Conservation (phyloP, 176 grass and related monocot genomes). For the Bothriochloa decipiens region DNA sequence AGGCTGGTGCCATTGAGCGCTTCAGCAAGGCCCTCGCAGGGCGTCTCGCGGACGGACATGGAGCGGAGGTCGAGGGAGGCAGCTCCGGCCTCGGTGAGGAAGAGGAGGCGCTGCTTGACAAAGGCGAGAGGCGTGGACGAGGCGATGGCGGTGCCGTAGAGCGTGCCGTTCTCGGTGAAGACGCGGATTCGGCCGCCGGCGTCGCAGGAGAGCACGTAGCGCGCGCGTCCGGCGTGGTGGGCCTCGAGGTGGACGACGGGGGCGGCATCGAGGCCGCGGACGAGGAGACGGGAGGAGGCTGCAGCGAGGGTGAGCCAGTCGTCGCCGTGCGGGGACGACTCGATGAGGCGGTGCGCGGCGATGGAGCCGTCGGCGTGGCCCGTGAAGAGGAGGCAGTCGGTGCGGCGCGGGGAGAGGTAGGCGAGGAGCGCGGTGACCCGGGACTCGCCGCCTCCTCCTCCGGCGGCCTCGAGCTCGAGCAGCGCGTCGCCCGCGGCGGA, state of each 20-base stretch:
- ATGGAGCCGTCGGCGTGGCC: conserved; percentile 77
- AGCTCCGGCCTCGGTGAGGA: conserved; percentile 80
- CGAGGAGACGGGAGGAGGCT: conserved; percentile 57
- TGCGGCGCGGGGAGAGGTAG: conserved; percentile 65
- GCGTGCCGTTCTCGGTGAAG: conserved; percentile 93
- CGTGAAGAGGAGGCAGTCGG: conserved; percentile 75
- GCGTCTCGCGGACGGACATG: conserved; percentile 78
- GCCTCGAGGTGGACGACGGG: conserved; percentile 78
- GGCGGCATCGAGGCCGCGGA: conserved; percentile 64
- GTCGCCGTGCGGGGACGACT: conserved; percentile 62
- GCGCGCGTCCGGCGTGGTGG: conserved; percentile 62
- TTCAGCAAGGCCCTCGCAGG: conserved; percentile 63
- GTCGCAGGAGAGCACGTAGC: conserved; percentile 62
- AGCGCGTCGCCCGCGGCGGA: conserved; percentile 73
- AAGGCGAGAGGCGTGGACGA: conserved; percentile 76
- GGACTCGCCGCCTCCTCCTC: conserved; percentile 35
- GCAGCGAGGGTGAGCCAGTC: conserved; percentile 80
- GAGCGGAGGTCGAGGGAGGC: conserved; percentile 83
- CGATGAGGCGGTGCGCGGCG: conserved; percentile 65
- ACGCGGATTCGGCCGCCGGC: conserved; percentile 72
- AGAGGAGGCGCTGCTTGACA: conserved; percentile 89
- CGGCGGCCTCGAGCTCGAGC: conserved; percentile 56
- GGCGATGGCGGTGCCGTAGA: conserved; percentile 88
- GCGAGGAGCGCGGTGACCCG: conserved; percentile 71
- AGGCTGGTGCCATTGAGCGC: conserved; percentile 67